Evolutionary conservation across 2,329 filamentous ascomycete species (phyloP).

Genomic region (Pseudogymnoascus sp.): DNA sequence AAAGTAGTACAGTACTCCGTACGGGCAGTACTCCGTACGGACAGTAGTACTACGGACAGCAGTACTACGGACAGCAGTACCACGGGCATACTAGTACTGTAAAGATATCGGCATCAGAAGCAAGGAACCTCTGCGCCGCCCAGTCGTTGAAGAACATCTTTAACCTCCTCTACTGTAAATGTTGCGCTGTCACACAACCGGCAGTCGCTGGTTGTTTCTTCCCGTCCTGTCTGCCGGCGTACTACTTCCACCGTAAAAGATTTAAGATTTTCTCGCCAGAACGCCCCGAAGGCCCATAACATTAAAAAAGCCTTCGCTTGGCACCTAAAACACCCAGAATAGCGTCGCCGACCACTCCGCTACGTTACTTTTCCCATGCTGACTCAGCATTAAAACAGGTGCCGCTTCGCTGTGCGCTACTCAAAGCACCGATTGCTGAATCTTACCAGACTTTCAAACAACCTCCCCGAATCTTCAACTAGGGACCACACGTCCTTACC

Average conservation of each 20-base stretch:
- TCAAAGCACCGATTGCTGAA: not conserved
- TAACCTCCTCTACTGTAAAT: not conserved
- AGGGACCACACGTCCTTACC: not conserved
- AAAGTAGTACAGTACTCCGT: not conserved
- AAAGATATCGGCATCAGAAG: not conserved
- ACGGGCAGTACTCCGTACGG: not conserved
- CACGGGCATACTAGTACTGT: not conserved
- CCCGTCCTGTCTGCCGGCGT: constrained; percentile 5
- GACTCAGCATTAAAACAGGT: constrained; percentile 1
- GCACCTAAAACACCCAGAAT: not conserved
- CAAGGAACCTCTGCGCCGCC: not conserved
- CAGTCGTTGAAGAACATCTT: not conserved
- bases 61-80: no score
- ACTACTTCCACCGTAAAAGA: not conserved
- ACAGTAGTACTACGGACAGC: not conserved
- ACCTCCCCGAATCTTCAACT: not conserved
- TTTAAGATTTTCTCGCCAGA: constrained; percentile 6
- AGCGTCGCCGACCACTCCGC: constrained; percentile 4
- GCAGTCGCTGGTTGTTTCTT: not conserved
- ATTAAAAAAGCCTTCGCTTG: constrained; percentile 8
- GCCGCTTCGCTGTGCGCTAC: constrained; percentile 7
- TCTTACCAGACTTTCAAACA: constrained; percentile 3
- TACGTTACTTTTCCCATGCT: not conserved
- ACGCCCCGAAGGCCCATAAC: constrained; percentile 5
- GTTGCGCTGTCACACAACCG: not conserved